Evolutionary conservation across 2,329 filamentous ascomycete species (phyloP), one percentile per base, ranked within the genome.

Genomic region (Fusarium robinianum): DNA sequence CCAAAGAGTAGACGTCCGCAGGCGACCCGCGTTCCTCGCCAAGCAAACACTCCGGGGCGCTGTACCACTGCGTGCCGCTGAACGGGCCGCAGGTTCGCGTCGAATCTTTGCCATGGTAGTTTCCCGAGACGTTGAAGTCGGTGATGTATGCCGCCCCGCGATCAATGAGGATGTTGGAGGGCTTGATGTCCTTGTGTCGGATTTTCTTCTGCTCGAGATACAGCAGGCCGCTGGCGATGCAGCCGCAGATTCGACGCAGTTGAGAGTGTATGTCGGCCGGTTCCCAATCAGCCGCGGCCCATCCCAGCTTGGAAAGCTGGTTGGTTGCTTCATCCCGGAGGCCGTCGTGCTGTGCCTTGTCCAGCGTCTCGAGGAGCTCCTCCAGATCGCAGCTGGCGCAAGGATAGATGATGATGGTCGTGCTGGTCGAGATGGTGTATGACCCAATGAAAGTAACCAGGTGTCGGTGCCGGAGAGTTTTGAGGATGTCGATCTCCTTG

Each of bases 141-240:
- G n/a, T n/a, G n/a, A n/a, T n/a, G n/a, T n/a, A n/a, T n/a, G n/a
- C n/a, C n/a, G n/a, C n/a, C n/a, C 37, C 22, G 29, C 16, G 11
- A 8, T 41, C 33, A 12, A 33, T n/a, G 3, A 41, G 11, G 4
- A 41, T 10, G 4, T 41, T 41, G 22, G 15, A 10, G 7, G 29
- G 22, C 16, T 33, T 41, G 29, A 41, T 33, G 15, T 41, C 37
- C 16, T 33, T 26, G 29, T 27, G 37, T 14, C 29, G 22, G 22
- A 41, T 41, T 6, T 21, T 33, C 8, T 32, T 26, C 16, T 27
- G 19, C n/a, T 41, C 27, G 16, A 41, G 8, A 7, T 33, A 33
- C 5, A 22, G 21, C 21, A 41, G 7, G 7, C 22, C 37, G 5
- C 21, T 33, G 9, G 23, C 16, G 10, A 41, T 27, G n/a, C 37